Base-by-base conservation (phyloP, 2,329 filamentous ascomycete genomes). In the Fusarium hostae region DNA sequence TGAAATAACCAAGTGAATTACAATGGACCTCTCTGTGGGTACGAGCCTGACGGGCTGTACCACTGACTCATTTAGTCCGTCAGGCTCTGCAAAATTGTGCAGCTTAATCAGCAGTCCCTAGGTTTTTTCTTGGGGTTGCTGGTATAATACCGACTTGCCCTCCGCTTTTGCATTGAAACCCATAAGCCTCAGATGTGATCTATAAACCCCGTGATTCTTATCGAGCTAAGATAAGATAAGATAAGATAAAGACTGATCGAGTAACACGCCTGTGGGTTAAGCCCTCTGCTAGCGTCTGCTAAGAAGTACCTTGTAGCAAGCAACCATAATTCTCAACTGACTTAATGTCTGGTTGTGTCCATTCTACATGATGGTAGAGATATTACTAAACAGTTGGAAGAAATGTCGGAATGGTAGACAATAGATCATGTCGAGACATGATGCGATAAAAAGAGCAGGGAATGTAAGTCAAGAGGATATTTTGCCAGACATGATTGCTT, bases 361-460 rank as follows among this genome's bases (percentile, higher is more conserved):
- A 22, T 10, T 3, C 5, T 20, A 6, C 3, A 8, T 44, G 5
- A 48, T 18, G 3, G 15, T 30, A 4, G 15, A 12, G 1, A 18
- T 3, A 2, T 18, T 5, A 12, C 5, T 5, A 48, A 22, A 18
- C 3, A 18, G 5, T 5, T 3, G 5, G 9, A 2, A 3, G 5
- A 6, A 13, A 18, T 6, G 15, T 1, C 6, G 32, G 2, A 13
- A 8, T 11, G 10, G 2, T 32, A 6, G 2, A 15, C 28, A 9
- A 24, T 18, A 9, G 5, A 7, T 18, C 5, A 3, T 13, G 7
- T 13, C 26, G 24, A 3, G n/a, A n/a, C 5, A 13, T 22, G 8
- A 15, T 16, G 12, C 15, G 11, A 20, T 8, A n/a, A n/a, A 24
- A 11, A 0, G 3, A n/a, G 2, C 5, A 3, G 4, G 8, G n/a